phyloP scores from a whole-genome alignment of 2,329 filamentous ascomycete genomes.

The Podosphaera xanthii region DNA sequence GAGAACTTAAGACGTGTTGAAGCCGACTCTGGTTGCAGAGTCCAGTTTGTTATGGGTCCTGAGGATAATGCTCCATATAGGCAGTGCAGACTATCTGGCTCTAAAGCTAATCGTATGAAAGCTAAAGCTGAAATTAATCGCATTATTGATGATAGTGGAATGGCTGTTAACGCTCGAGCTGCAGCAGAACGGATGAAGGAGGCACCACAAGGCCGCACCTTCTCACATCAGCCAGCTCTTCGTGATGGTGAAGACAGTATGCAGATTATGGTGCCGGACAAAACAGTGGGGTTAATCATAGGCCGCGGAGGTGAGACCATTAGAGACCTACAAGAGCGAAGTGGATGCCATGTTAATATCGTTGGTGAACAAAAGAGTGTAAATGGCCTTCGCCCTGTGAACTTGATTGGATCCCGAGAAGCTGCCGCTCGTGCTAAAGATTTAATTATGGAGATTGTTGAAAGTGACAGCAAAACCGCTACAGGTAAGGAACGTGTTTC shows the following conservation, averaged over 20 bases:
- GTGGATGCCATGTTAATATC: constrained; percentile 89
- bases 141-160: constrained; percentile 70
- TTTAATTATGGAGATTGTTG: constrained; percentile 79
- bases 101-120: constrained; percentile 44
- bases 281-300: constrained; percentile 80
- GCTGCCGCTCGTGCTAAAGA: constrained; percentile 63
- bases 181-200: constrained; percentile 19
- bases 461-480: constrained; percentile 50
- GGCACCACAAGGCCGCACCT: constrained; percentile 11
- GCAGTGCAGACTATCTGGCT: constrained; percentile 69
- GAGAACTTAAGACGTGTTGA: constrained; percentile 78
- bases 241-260: constrained; percentile 66
- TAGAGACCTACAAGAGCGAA: constrained; percentile 72
- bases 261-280: constrained; percentile 87
- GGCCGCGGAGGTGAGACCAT: constrained; percentile 88
- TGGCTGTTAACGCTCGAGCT: constrained; percentile 26
- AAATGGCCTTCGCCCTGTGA: constrained; percentile 72
- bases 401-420: constrained; percentile 59
- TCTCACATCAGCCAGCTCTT: constrained; percentile 24
- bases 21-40: constrained; percentile 56
- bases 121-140: constrained; percentile 67
- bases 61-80: constrained; percentile 49
- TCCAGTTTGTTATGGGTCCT: constrained; percentile 66
- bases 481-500: constrained; percentile 16
- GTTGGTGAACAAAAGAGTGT: constrained; percentile 83